Conservation (phyloP, 495 filamentous ascomycete species). For the Thermothielavioides terrestris region DNA sequence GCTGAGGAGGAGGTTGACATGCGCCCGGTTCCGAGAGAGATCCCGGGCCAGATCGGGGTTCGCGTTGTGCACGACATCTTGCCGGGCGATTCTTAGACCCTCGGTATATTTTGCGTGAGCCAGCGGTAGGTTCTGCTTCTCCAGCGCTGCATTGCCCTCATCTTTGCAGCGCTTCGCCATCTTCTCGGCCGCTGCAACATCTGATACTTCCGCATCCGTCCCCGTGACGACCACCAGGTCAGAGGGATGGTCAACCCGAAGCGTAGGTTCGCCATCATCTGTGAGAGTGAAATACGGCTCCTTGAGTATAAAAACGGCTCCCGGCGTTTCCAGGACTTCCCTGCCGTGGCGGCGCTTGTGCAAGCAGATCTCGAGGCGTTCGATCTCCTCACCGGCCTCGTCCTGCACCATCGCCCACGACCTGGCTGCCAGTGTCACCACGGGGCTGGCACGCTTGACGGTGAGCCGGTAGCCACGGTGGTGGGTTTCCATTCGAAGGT, state of each 20-base stretch:
- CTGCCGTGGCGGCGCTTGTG: not conserved
- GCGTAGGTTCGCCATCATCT: not conserved
- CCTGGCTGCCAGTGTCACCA: not conserved
- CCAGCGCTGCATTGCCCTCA: not conserved
- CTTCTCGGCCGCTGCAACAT: not conserved
- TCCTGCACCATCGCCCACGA: constrained; percentile 6
- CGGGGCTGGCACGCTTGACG: not conserved
- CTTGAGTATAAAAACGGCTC: not conserved
- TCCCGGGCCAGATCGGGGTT: not conserved
- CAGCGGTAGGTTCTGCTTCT: not conserved
- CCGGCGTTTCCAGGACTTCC: not conserved
- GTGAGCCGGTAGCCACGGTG: not conserved
- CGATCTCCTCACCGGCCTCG: not conserved
- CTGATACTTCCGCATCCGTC: not conserved
- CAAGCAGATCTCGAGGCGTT: not conserved
- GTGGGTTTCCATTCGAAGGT: not conserved
- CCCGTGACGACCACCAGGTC: not conserved
- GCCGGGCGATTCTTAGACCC: not conserved
- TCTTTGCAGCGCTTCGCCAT: not conserved
- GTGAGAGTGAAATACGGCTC: constrained; percentile 6
- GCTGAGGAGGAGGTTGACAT: not conserved
- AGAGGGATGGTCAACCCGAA: constrained; percentile 3
- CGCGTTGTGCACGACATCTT: not conserved
- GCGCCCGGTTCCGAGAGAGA: not conserved
- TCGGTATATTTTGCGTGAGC: not conserved